These are phyloP conservation scores for Claviceps arundinis DNA, from an alignment of 2,329 filamentous ascomycete genomes.

Conservation along the genomic window DNA sequence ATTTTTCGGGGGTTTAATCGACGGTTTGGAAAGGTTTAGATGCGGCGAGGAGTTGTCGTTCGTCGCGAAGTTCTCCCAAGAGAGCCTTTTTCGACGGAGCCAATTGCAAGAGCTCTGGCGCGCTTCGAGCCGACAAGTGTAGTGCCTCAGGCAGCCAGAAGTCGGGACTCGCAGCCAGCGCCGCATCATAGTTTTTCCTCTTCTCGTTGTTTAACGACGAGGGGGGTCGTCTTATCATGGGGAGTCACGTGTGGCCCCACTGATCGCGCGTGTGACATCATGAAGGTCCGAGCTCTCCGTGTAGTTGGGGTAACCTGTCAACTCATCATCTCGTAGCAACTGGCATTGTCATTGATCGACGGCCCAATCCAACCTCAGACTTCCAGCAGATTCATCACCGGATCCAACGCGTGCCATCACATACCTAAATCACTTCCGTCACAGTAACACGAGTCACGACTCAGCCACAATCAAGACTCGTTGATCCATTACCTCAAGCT, in stretches of 20 bases:
- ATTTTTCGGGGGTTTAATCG: slow-evolving; percentile 18
- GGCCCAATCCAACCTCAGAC: no score
- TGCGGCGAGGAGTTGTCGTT: background rate
- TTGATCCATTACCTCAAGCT: background rate
- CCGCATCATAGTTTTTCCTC: background rate
- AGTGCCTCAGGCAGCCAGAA: slow-evolving; percentile 15
- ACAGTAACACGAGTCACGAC: slow-evolving; percentile 3
- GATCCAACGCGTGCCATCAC: no score
- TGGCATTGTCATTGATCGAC: background rate
- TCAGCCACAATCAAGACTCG: background rate
- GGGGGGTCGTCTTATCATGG: no score
- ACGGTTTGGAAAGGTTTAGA: slow-evolving; percentile 19
- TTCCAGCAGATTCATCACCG: no score
- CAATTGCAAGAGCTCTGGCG: slow-evolving; percentile 15
- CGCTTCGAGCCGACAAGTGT: slow-evolving; percentile 17
- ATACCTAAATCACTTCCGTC: background rate
- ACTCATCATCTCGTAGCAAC: no score
- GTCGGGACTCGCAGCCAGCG: background rate
- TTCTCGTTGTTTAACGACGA: no score
- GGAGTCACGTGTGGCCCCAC: background rate
- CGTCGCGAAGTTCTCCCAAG: slow-evolving; percentile 14
- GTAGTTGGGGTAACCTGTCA: background rate
- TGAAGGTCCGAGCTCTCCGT: slow-evolving; percentile 1
- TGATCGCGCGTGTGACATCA: slow-evolving; percentile 8
- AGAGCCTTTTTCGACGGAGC: slow-evolving; percentile 27